A percentile compares a stretch with the other conserved stretches of the same genome.
Conservation (phyloP, 2,329 filamentous ascomycete species). For the Fusarium bactridioides region DNA sequence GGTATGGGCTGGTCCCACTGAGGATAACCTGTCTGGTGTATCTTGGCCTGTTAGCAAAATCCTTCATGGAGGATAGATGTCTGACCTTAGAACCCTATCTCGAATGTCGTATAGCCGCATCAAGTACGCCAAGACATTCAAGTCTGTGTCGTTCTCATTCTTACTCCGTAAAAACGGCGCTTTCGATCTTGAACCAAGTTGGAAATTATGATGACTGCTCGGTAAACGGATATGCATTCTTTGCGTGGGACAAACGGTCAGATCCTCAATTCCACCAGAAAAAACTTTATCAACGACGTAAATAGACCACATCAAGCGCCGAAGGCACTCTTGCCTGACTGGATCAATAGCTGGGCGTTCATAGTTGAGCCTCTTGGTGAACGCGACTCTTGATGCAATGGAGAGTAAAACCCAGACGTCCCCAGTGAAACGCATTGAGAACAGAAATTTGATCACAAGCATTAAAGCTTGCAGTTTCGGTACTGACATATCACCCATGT, state of each 20-base stretch:
- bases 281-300: slow-evolving; percentile 38
- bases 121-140: slow-evolving; percentile 32
- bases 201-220: slow-evolving; percentile 37
- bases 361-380: slow-evolving; percentile 41
- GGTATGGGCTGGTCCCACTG: slow-evolving; percentile 20
- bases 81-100: slow-evolving; percentile 34
- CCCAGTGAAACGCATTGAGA: background rate
- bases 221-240: slow-evolving; percentile 40
- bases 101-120: slow-evolving; percentile 35
- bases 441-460: slow-evolving; percentile 32
- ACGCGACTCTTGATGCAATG: slow-evolving; percentile 36
- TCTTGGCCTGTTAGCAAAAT: background rate
- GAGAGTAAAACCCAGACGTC: slow-evolving; percentile 39
- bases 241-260: slow-evolving; percentile 37
- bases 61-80: fast-evolving
- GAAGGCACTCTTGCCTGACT: slow-evolving; percentile 34
- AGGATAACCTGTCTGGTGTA: slow-evolving; percentile 32
- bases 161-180: slow-evolving; percentile 20
- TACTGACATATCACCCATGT: slow-evolving; percentile 11
- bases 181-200: slow-evolving; percentile 33
- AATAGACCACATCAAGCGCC: slow-evolving; percentile 42
- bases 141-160: background rate
- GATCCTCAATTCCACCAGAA: slow-evolving; percentile 42
- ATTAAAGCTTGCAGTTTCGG: slow-evolving; percentile 34
- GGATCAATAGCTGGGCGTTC: slow-evolving; percentile 26